A percentile compares a stretch with the other conserved stretches of the same genome.
Conservation (phyloP, 768 basidiomycete species). For the Mycena haematopus region DNA sequence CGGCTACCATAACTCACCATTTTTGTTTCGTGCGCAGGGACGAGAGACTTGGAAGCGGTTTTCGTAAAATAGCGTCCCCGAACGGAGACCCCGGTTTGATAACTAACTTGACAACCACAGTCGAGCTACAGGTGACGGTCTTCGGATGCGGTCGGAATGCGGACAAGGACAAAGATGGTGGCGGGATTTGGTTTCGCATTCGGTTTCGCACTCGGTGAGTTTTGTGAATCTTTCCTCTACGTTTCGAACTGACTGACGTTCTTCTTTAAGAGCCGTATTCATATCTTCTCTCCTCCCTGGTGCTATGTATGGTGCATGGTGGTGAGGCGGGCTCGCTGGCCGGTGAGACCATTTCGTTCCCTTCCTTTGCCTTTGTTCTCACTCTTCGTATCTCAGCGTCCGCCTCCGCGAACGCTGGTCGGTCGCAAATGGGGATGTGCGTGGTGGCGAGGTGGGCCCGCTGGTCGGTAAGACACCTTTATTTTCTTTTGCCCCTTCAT, state of each 20-base stretch:
- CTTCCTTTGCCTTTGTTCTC: neutral
- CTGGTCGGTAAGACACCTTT: neutral
- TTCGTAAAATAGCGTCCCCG: too few species aligned
- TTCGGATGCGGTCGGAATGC: constrained; percentile 9
- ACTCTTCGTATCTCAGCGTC: neutral
- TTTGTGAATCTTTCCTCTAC: neutral
- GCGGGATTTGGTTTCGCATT: neutral
- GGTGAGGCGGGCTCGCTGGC: neutral
- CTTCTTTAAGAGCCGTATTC: neutral
- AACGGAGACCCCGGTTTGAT: too few species aligned
- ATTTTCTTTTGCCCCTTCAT: too few species aligned
- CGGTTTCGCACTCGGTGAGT: neutral
- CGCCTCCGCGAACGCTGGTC: neutral
- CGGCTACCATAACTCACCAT: too few species aligned
- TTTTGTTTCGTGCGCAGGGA: too few species aligned
- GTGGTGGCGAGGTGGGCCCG: neutral
- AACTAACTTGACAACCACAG: constrained; percentile 5
- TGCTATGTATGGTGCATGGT: constrained; percentile 1
- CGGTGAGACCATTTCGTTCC: neutral
- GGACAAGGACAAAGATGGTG: neutral
- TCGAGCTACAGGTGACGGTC: constrained; percentile 5
- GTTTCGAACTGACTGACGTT: too few species aligned
- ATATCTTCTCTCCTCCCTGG: too few species aligned
- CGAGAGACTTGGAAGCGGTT: too few species aligned
- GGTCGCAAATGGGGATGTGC: neutral